phyloP scores from a whole-genome alignment of 2,329 filamentous ascomycete species.

The Alternaria gaisen region DNA sequence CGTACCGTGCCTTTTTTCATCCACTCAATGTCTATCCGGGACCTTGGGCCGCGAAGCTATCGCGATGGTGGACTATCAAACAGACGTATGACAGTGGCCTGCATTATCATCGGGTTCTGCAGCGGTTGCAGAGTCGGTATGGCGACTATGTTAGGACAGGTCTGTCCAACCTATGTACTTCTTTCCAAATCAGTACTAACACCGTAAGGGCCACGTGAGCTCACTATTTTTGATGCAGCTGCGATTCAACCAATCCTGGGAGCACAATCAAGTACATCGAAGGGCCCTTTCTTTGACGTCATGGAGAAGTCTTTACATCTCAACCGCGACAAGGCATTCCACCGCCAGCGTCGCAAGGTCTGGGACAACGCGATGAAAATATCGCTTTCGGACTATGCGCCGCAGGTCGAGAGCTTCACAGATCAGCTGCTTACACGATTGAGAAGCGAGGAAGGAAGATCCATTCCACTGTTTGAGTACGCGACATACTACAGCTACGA shows the following conservation, averaged over 20 bases:
- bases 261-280: slow-evolving; percentile 32
- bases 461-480: slow-evolving; percentile 52
- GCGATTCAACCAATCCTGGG: slow-evolving; percentile 34
- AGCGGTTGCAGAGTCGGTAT: slow-evolving; percentile 32
- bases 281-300: slow-evolving; percentile 38
- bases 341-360: slow-evolving; percentile 36
- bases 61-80: slow-evolving; percentile 36
- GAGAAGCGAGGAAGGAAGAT: slow-evolving; percentile 27
- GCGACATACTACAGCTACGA: slow-evolving; percentile 57
- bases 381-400: slow-evolving; percentile 33
- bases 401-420: slow-evolving; percentile 34
- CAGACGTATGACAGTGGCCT: slow-evolving; percentile 22
- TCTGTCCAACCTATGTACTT: slow-evolving; percentile 10
- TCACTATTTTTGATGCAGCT: slow-evolving; percentile 35
- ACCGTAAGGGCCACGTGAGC: slow-evolving; percentile 31
- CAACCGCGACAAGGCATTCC: slow-evolving; percentile 37
- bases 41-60: slow-evolving; percentile 32
- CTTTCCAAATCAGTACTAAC: slow-evolving; percentile 9
- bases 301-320: slow-evolving; percentile 35
- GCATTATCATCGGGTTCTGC: slow-evolving; percentile 29
- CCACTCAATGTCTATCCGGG: slow-evolving; percentile 34
- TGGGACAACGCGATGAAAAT: slow-evolving; percentile 44
- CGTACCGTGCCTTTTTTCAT: slow-evolving; percentile 37
- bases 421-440: slow-evolving; percentile 32
- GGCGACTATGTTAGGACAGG: slow-evolving; percentile 39